Conservation (phyloP, 2,329 filamentous ascomycete genomes). For the Botryotinia calthae region DNA sequence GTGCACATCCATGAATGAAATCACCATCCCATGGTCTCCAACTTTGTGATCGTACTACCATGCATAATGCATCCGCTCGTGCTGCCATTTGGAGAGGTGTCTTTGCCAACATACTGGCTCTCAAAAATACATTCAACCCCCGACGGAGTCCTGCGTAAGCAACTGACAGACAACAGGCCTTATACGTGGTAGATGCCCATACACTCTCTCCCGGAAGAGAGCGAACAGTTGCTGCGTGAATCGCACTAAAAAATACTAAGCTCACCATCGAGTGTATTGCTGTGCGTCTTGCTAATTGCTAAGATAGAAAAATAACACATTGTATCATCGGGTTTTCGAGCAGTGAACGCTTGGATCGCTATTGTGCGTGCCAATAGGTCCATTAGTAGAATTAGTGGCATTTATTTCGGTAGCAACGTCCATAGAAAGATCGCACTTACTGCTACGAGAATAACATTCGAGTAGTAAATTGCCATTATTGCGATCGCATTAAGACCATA, state of each 20-base stretch:
- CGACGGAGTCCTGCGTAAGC: not conserved
- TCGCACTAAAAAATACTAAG: not conserved
- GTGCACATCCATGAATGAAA: not conserved
- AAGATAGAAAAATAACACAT: not conserved
- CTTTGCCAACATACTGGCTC: not conserved
- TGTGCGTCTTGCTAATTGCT: not conserved
- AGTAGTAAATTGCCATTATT: not conserved
- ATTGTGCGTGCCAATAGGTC: not conserved
- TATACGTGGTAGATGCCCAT: not conserved
- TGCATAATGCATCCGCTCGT: not conserved
- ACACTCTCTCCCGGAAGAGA: not conserved
- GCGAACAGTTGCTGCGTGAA: not conserved
- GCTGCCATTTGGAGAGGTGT: not conserved
- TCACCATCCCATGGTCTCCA: not conserved
- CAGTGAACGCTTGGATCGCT: constrained; percentile 4
- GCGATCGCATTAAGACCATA: not conserved
- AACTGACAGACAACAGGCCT: not conserved
- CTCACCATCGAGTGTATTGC: not conserved
- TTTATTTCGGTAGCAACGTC: not conserved
- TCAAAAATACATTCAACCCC: not conserved
- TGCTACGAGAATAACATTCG: not conserved
- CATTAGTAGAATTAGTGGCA: not conserved
- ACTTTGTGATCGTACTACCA: not conserved
- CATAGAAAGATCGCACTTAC: not conserved
- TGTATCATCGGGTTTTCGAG: not conserved